A percentile compares a stretch with the other conserved stretches of the same genome.
Evolutionary conservation across 73 alveolate genomes (phyloP).

Genomic region (Paramecium sonneborni): DNA sequence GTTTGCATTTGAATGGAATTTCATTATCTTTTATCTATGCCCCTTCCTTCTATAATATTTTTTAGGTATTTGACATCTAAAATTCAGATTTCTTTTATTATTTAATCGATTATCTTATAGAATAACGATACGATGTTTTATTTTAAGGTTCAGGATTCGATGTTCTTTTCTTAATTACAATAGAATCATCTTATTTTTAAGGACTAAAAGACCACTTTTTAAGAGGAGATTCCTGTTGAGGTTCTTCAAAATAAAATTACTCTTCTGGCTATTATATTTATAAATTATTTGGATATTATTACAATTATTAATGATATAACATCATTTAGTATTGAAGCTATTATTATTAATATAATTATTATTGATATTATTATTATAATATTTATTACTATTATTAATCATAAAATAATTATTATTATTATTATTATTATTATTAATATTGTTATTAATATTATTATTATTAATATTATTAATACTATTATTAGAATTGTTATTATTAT

Average conservation of each 20-base stretch:
- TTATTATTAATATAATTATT: background rate
- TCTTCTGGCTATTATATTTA: conserved; percentile 11
- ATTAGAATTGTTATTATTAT: background rate
- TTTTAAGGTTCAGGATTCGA: conserved; percentile 21
- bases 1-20: background rate
- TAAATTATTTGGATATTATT: conserved; percentile 1
- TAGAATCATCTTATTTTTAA: background rate
- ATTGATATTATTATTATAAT: background rate
- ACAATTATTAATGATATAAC: background rate
- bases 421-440: background rate
- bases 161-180: background rate
- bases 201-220: conserved; percentile 54
- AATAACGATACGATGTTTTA: background rate
- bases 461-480: background rate
- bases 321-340: background rate
- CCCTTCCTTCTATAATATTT: background rate
- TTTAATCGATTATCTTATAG: background rate
- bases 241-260: background rate
- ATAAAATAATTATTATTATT: background rate
- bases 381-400: background rate
- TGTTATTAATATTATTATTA: background rate
- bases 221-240: background rate
- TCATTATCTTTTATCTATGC: conserved; percentile 8
- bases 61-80: background rate
- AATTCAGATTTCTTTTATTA: background rate